phyloP scores from a whole-genome alignment of 495 filamentous ascomycete species.

The Penicillium pancosmium region DNA sequence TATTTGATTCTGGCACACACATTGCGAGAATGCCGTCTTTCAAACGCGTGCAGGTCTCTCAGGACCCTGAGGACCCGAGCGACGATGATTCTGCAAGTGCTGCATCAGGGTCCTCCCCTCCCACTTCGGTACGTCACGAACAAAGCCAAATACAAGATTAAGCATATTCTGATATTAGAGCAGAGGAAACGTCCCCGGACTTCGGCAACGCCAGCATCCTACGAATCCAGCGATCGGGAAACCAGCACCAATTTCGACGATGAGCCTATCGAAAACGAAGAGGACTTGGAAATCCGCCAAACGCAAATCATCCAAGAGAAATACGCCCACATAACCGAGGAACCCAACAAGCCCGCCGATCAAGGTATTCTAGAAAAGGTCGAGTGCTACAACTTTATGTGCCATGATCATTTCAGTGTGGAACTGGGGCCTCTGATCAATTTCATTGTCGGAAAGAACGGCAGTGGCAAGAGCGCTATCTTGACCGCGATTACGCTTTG shows the following conservation, averaged over 20 bases:
- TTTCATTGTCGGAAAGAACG: conserved; percentile 97
- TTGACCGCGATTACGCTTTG: conserved; percentile 95
- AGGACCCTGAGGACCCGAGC: conserved; percentile 50
- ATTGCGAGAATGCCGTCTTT: conserved; percentile 37
- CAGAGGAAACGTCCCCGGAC: conserved; percentile 45
- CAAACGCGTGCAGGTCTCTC: conserved; percentile 50
- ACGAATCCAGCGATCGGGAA: conserved; percentile 31
- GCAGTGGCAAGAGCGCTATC: conserved; percentile 97
- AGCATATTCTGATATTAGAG: background rate
- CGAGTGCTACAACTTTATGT: conserved; percentile 93
- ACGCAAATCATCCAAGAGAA: conserved; percentile 71
- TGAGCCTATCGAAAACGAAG: conserved; percentile 45
- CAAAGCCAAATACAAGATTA: background rate
- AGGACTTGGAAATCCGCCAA: conserved; percentile 62
- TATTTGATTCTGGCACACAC: background rate
- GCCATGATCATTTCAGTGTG: conserved; percentile 77
- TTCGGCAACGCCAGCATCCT: conserved; percentile 27
- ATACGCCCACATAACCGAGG: conserved; percentile 51
- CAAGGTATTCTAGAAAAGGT: conserved; percentile 82
- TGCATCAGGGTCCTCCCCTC: conserved; percentile 42
- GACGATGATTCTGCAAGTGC: conserved; percentile 34
- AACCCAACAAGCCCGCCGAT: conserved; percentile 76
- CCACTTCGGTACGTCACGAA: conserved; percentile 44
- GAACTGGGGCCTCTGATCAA: conserved; percentile 91
- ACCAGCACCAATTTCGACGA: conserved; percentile 29